These are phyloP conservation scores for Tolypocladium ovalisporum DNA, from an alignment of 2,329 filamentous ascomycete genomes.

Conservation along the genomic window DNA sequence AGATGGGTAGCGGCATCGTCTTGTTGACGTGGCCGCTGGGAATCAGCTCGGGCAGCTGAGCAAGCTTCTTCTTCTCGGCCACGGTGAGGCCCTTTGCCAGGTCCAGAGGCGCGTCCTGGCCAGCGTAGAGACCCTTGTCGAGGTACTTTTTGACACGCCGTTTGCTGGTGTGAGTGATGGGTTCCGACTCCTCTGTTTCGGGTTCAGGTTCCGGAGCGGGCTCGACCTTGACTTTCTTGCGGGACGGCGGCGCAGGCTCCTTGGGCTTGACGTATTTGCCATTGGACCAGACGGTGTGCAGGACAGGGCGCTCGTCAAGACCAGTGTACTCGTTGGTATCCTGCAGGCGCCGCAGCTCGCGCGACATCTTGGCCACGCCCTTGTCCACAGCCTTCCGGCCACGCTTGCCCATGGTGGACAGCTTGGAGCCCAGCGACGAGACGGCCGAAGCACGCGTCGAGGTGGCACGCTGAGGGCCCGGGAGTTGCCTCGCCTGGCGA, in stretches of 20 bases:
- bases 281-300: conserved; percentile 53
- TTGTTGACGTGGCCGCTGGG: conserved; percentile 39
- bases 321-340: conserved; percentile 52
- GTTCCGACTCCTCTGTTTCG: conserved; percentile 27
- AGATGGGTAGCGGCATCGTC: conserved; percentile 66
- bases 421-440: conserved; percentile 34
- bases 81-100: conserved; percentile 35
- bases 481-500: conserved; percentile 19
- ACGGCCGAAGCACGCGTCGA: conserved; percentile 26
- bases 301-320: conserved; percentile 46
- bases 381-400: conserved; percentile 43
- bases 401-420: conserved; percentile 49
- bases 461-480: conserved; percentile 25
- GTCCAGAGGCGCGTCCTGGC: conserved; percentile 52
- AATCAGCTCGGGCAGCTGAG: conserved; percentile 33
- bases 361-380: conserved; percentile 33
- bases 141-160: conserved; percentile 64
- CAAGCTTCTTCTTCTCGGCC: conserved; percentile 40
- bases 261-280: conserved; percentile 47
- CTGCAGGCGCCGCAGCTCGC: conserved; percentile 48
- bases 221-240: conserved; percentile 21
- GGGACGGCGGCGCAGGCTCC: conserved; percentile 24
- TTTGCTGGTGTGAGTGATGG: conserved; percentile 23
- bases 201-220: conserved; percentile 22
- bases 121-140: conserved; percentile 74